These are phyloP conservation scores for Auriscalpium vulgare DNA, from an alignment of 768 basidiomycete species.

Conservation along the genomic window DNA sequence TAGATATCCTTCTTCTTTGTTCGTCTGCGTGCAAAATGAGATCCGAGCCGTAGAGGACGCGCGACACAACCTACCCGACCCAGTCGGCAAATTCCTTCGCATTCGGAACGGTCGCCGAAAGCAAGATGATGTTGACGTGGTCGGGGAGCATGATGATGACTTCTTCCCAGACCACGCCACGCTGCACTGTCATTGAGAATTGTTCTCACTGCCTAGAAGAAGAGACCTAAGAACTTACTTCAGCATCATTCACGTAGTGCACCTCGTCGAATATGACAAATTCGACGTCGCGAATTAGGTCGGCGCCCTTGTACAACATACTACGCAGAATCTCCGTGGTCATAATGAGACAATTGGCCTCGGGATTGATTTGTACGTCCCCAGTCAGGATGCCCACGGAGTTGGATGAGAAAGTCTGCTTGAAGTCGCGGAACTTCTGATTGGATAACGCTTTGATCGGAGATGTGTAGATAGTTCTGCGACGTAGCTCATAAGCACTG, in stretches of 20 bases:
- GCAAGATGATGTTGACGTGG: slow-evolving; percentile 93
- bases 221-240: slow-evolving; percentile 42
- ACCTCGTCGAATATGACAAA: slow-evolving; percentile 99
- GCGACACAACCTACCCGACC: slow-evolving; percentile 71
- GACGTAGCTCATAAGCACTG: neutral
- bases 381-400: slow-evolving; percentile 96
- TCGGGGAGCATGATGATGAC: slow-evolving; percentile 99
- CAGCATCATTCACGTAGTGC: slow-evolving; percentile 98
- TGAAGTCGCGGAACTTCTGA: slow-evolving; percentile 98
- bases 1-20: slow-evolving; percentile 99
- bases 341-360: slow-evolving; percentile 95
- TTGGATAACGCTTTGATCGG: slow-evolving; percentile 99
- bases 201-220: neutral
- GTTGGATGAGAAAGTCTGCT: slow-evolving; percentile 85
- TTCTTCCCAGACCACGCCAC: slow-evolving; percentile 99
- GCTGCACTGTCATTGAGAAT: slow-evolving; percentile 35
- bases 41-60: neutral
- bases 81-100: slow-evolving; percentile 98
- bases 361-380: slow-evolving; percentile 98
- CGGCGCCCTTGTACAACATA: slow-evolving; percentile 98
- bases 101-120: slow-evolving; percentile 97
- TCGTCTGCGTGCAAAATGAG: slow-evolving; percentile 43
- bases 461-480: slow-evolving; percentile 94
- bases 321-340: slow-evolving; percentile 96
- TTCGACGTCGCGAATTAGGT: slow-evolving; percentile 96